These are phyloP conservation scores for Gymnopilus junonius DNA, from an alignment of 768 basidiomycete genomes.

Conservation along the genomic window DNA sequence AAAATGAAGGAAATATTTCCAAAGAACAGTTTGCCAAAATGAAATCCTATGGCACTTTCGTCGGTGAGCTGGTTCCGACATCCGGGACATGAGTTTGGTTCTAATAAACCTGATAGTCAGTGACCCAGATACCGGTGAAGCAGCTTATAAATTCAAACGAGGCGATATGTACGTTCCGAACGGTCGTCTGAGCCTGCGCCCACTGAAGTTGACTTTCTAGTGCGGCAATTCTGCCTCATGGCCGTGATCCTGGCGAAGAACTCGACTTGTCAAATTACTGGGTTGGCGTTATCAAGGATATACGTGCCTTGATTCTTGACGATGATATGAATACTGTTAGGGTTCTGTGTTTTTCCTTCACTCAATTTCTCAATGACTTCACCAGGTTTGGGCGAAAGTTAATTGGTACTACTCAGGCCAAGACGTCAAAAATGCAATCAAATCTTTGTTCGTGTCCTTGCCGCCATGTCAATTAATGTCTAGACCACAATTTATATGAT, in stretches of 20 bases:
- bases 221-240: conserved; percentile 47
- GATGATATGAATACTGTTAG: conserved; percentile 36
- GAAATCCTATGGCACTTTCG: conserved; percentile 25
- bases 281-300: conserved; percentile 54
- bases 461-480: neutral
- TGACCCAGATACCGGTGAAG: neutral
- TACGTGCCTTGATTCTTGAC: conserved; percentile 36
- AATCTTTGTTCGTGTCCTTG: conserved; percentile 50
- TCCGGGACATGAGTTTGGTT: neutral
- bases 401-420: conserved; percentile 59
- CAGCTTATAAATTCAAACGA: conserved; percentile 3
- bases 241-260: conserved; percentile 22
- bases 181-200: neutral
- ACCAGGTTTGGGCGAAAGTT: conserved; percentile 56
- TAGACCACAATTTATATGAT: neutral
- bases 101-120: neutral
- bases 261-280: conserved; percentile 48
- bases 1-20: neutral
- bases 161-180: conserved; percentile 6
- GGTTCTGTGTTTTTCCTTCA: neutral
- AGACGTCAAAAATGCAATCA: conserved; percentile 48
- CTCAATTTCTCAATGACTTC: neutral
- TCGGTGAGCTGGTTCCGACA: conserved; percentile 15
- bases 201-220: conserved; percentile 25
- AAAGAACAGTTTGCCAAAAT: neutral